Evolutionary conservation across 2,329 filamentous ascomycete genomes (phyloP).

Genomic region (Apiospora marii): DNA sequence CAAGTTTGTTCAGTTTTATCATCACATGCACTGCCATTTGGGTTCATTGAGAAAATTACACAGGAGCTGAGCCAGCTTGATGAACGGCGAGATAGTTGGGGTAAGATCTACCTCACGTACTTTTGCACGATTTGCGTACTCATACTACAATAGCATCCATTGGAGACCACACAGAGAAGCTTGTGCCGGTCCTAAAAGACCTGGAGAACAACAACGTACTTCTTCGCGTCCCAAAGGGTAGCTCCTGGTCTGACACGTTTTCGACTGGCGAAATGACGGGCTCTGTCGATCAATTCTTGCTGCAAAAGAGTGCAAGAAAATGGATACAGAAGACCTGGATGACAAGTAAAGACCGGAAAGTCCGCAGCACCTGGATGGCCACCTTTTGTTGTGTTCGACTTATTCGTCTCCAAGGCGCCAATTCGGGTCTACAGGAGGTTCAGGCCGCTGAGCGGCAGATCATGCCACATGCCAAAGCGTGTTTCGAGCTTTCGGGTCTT

Average conservation of each 20-base stretch:
- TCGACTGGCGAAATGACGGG: background rate
- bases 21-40: conserved; percentile 6
- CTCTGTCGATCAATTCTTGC: conserved; percentile 3
- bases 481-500: background rate
- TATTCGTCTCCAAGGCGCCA: background rate
- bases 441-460: background rate
- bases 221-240: conserved; percentile 2
- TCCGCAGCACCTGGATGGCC: conserved; percentile 17
- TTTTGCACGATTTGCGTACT: background rate
- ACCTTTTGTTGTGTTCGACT: conserved; percentile 5
- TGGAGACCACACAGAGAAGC: background rate
- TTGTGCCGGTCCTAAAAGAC: background rate
- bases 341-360: background rate
- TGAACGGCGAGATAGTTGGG: conserved; percentile 8
- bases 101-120: background rate
- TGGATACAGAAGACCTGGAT: conserved; percentile 19
- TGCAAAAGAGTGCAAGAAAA: background rate
- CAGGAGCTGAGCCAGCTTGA: background rate
- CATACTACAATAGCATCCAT: background rate
- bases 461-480: conserved; percentile 17
- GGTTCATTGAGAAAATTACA: conserved; percentile 7
- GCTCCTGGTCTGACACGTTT: background rate
- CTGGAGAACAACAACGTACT: conserved; percentile 18
- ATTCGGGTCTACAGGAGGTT: background rate
- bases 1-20: conserved; percentile 9